Percentiles rank a stretch among this genome's conserved stretches.
phyloP scores from a whole-genome alignment of 2,329 filamentous ascomycete species.

The Colletotrichum godetiae region DNA sequence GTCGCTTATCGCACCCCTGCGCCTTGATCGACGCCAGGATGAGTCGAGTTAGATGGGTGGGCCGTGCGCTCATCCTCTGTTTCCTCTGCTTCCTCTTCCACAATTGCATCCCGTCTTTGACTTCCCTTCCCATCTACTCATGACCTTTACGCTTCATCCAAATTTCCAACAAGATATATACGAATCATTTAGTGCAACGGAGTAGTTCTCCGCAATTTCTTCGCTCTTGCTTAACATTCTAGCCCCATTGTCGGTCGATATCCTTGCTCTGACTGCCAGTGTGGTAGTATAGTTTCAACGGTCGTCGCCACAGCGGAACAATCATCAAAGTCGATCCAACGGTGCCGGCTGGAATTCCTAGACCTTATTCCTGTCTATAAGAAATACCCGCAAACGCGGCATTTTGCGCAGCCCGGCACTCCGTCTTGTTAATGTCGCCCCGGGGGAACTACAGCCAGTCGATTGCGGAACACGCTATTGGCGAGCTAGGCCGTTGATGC shows the following conservation, averaged over 20 bases:
- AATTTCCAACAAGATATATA: not conserved
- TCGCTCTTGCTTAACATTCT: no score
- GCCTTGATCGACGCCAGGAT: slow-evolving; percentile 34
- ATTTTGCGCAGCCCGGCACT: not conserved
- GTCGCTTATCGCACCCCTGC: slow-evolving; percentile 32
- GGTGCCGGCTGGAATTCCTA: no score
- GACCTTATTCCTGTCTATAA: not conserved
- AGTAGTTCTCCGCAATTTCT: no score
- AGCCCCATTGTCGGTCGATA: no score
- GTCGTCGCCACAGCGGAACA: not conserved
- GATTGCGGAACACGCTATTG: not conserved
- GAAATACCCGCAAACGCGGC: not conserved
- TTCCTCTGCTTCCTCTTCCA: not conserved
- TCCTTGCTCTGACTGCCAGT: no score
- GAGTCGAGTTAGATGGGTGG: slow-evolving; percentile 10
- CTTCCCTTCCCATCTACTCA: no score
- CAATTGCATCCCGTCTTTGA: not conserved
- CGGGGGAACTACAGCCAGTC: not conserved
- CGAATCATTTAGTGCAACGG: not conserved
- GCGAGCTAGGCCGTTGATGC: not conserved
- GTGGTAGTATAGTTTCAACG: not conserved
- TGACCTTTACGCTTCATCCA: not conserved
- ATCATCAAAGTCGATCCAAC: no score
- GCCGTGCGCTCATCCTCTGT: slow-evolving; percentile 10
- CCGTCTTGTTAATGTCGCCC: not conserved